Evolutionary conservation across 306 rosid genomes (phyloP).

Genomic region (Casuarina equisetifolia): DNA sequence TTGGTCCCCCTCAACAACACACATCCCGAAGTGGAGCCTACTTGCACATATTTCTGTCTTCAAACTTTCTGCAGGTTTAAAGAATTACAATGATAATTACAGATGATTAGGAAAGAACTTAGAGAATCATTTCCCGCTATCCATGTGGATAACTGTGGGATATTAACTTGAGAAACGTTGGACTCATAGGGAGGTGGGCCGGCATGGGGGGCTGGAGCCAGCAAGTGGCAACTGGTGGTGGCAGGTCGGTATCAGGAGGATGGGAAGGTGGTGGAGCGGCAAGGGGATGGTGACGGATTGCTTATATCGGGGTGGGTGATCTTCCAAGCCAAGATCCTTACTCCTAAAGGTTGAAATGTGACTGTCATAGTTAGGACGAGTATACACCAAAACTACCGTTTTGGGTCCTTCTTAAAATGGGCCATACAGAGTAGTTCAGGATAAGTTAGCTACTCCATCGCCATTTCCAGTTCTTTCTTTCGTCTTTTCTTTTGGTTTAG

Average conservation of each 20-base stretch:
- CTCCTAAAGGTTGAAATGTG: conserved; percentile 36
- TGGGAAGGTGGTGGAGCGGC: conserved; percentile 12
- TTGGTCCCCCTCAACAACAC: conserved; percentile 15
- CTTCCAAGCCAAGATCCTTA: conserved; percentile 45
- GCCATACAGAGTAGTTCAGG: background rate
- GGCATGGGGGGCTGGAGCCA: background rate
- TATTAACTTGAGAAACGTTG: too few species aligned
- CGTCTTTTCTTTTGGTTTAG: too few species aligned
- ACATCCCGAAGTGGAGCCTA: conserved; percentile 22
- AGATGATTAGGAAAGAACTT: background rate
- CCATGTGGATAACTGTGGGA: background rate
- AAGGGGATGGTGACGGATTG: conserved; percentile 11
- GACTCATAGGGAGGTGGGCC: conserved; percentile 7
- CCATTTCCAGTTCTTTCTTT: too few species aligned
- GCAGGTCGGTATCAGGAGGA: conserved; percentile 33
- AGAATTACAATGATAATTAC: background rate
- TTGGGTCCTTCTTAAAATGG: background rate
- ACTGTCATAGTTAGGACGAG: conserved; percentile 41
- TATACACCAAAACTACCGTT: background rate
- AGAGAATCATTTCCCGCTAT: background rate
- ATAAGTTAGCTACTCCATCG: background rate
- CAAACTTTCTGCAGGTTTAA: background rate
- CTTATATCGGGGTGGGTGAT: conserved; percentile 18
- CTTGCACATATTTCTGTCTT: conserved; percentile 4
- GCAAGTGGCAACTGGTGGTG: conserved; percentile 17